Evolutionary conservation across 305 asterid species (phyloP), one percentile per base, ranked within the genome.

Genomic region (Rubia peregrina): DNA sequence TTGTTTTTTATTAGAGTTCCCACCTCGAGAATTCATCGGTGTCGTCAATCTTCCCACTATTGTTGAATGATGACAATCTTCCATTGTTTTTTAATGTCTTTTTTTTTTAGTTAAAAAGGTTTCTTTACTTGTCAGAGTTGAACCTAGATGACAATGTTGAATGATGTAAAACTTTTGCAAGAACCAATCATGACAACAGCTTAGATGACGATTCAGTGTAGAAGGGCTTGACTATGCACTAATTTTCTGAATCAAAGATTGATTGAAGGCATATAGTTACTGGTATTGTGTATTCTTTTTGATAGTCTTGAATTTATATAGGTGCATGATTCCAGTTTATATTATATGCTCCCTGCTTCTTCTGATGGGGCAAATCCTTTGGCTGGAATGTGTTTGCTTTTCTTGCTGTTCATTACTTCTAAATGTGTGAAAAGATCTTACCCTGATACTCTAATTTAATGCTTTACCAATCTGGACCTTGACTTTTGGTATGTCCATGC

Each of bases 391-490:
- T 17, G 8, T 63, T 22, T 36, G 49, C 68, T 42, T 63, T 63
- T 10, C 16, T 8, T 42, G 68, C 68, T 38, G 6, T 53, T 13
- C 14, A 3, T 17, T 63, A 41, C 33, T 63, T 19, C 26, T 40
- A 43, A 33, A 7, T 33, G 22, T 1, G 33, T 24, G 13, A 49
- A 36, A 26, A 33, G 1, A 41, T 38, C 41, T 57, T 12, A 49
- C 44, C 56, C 42, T 40, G 19, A 22, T 13, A 8, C 30, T 16
- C 51, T 19, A 3, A 17, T 48, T 36, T 41, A 11, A 51, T 33
- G 40, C 4, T 72, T 16, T 21, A 48, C 13, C 26, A 73, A 65
- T 24, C 65, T 3, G 12, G n/a, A 72, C 67, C 21, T 53, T 72
- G 12, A 55, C 57, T 71, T 21, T 43, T 64, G 4, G 43, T 14